Evolutionary conservation across 2,329 filamentous ascomycete species (phyloP), one percentile per base, ranked within the genome.

Genomic region (Microsporum canis): DNA sequence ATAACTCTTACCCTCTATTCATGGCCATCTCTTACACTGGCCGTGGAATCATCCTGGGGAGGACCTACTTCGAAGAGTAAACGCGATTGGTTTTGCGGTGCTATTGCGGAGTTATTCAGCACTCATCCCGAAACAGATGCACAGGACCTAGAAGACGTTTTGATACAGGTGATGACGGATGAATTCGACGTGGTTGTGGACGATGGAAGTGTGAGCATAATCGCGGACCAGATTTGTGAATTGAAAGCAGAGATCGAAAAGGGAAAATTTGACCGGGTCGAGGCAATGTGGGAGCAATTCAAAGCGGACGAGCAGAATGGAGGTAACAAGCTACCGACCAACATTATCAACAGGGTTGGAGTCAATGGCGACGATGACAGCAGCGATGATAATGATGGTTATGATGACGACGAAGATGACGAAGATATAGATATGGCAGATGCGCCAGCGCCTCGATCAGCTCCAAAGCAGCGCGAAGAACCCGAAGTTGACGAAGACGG

Each of bases 151-250:
- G 92, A 97, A 77, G 82, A 87, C 45, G 85, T 95, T 58, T 79
- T 97, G 56, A 79, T 96, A 55, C 89, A 96, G 69, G 86, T 96
- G 63, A 94, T 97, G 87, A 82, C 88, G 64, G 94, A 97, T 76
- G 94, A 99, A 75, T 99, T 97, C 70, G 91, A 96, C 69, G 88
- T 94, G 60, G 87, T 89, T 61, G 84, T 96, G 33, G 94, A 97
- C 69, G 94, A 99, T 73, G 91, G 91, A 68, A 92, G 87, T 56
- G 88, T 86, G 38, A 84, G 82, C 59, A 82, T 86, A 61, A 83
- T 95, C 5, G 91, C 91, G 7, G 78, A 79, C 62, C 80, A 85
- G 67, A 88, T 97, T 62, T 76, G 95, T 72, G 79, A 80, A 59
- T 76, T 92, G 65, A 80, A 85, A 68, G 78, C 79, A 62, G 81